Base-by-base conservation (phyloP, 768 basidiomycete genomes). In the Leucosporidium scottii region DNA sequence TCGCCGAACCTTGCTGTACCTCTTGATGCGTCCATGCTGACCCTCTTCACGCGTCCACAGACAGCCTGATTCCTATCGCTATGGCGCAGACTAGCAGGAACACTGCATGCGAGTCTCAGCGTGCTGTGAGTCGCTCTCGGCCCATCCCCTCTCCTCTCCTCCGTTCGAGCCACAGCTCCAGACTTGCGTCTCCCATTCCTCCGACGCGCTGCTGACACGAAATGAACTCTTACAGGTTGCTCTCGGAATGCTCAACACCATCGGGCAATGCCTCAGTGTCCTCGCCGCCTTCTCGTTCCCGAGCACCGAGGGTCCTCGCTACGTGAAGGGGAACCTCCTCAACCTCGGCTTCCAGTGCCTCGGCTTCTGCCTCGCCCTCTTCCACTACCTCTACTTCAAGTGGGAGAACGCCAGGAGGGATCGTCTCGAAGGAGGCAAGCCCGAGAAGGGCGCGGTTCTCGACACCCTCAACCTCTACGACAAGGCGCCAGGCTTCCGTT, bases 231-330 rank as follows among this genome's bases (percentile, higher is more conserved):
- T 31, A 53, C 50, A 63, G 62, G 53, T 62, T 15, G 66, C 72
- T 21, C 72, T 81, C 31, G 80, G 80, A 21, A 78, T 78, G 77
- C 76, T 81, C 55, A 80, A 81, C 75, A 68, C 75, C 18, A 13
- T 36, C 30, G 75, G 74, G 3, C 79, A 80, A 66, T 80, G 78
- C 69, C 73, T 81, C 10, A 73, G 75, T 9, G 73, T 79, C 62
- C 62, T 75, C 54, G 76, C 75, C 21, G 64, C 74, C 31, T 78
- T 75, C 75, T 64, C 69, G 57, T 76, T 81, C 78, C 80, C 80
- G 1, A 62, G 61, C 2, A 44, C 21, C 30, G 74, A 81, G 65
- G 78, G 78, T 0, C 80, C 80, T 1, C 67, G 73, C 21, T 81
- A 65, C 75, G 61, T 59, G 65, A 79, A 78, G 64, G 79, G 79